Conservation (phyloP, 805 yeast genomes). For the Hanseniaspora meyeri region DNA sequence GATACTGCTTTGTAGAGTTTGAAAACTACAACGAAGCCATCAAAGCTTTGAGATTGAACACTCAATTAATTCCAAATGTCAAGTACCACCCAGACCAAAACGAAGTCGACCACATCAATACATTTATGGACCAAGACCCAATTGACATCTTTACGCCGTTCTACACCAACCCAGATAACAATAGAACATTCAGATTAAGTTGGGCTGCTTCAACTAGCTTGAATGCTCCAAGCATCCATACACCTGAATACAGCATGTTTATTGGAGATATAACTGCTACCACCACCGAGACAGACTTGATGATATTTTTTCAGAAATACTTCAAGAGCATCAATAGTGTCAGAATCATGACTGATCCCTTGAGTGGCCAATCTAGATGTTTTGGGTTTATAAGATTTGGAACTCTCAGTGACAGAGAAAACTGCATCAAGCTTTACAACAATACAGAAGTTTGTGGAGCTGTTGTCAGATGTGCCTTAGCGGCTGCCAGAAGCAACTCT, state of each 20-base stretch:
- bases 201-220: constrained; percentile 81
- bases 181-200: constrained; percentile 57
- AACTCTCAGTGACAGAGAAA: constrained; percentile 52
- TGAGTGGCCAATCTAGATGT: constrained; percentile 63
- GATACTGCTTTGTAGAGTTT: constrained; percentile 72
- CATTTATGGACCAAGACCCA: background rate
- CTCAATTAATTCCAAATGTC: constrained; percentile 48
- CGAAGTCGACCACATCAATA: background rate
- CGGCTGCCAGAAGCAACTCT: constrained; percentile 45
- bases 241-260: constrained; percentile 65
- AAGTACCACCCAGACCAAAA: constrained; percentile 17
- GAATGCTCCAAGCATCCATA: constrained; percentile 54
- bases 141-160: background rate
- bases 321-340: constrained; percentile 64
- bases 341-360: constrained; percentile 76
- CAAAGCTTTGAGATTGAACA: constrained; percentile 53
- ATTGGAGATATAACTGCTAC: constrained; percentile 75
- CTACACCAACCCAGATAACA: constrained; percentile 29
- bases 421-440: constrained; percentile 63
- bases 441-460: constrained; percentile 73
- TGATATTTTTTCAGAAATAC: constrained; percentile 56
- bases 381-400: constrained; percentile 73
- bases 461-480: constrained; percentile 63
- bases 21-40: constrained; percentile 57
- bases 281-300: constrained; percentile 67